phyloP scores from a whole-genome alignment of 495 filamentous ascomycete species.

The Apodospora peruviana region DNA sequence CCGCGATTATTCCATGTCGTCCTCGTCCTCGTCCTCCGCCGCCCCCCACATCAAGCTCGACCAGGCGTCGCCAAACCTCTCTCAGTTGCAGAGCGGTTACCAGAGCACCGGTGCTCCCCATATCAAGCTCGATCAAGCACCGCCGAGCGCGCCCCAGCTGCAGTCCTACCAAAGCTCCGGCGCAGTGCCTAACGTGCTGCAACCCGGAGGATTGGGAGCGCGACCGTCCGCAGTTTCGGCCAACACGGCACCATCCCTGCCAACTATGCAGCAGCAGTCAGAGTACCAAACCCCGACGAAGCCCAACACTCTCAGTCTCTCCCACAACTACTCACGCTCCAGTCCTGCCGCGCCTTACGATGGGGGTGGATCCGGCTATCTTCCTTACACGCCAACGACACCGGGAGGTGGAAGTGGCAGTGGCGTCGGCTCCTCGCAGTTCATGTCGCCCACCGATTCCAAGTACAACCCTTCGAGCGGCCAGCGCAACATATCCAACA shows the following conservation, averaged over 20 bases:
- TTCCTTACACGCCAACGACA: constrained; percentile 60
- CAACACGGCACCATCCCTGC: constrained; percentile 66
- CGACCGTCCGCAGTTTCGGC: constrained; percentile 62
- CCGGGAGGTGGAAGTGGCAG: constrained; percentile 43
- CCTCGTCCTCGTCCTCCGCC: constrained; percentile 27
- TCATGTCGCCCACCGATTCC: constrained; percentile 58
- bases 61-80: constrained; percentile 25
- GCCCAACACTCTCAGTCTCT: constrained; percentile 52
- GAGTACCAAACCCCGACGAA: constrained; percentile 65
- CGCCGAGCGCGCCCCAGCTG: constrained; percentile 38
- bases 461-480: constrained; percentile 65
- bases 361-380: constrained; percentile 45
- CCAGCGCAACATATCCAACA: constrained; percentile 70
- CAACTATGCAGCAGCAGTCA: constrained; percentile 63
- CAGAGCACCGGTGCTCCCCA: constrained; percentile 55
- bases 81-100: too few relatives aligned
- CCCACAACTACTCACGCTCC: constrained; percentile 73
- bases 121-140: constrained; percentile 20
- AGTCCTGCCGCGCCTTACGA: constrained; percentile 68
- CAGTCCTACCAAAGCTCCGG: constrained; percentile 49
- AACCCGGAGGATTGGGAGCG: constrained; percentile 49
- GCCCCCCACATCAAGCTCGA: constrained; percentile 44
- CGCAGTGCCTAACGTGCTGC: constrained; percentile 63
- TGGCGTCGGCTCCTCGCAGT: constrained; percentile 45
- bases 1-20: constrained; percentile 17